Percentiles rank a stretch among this genome's conserved stretches.
Conservation (phyloP, 495 filamentous ascomycete species). For the Xylaria grammica region DNA sequence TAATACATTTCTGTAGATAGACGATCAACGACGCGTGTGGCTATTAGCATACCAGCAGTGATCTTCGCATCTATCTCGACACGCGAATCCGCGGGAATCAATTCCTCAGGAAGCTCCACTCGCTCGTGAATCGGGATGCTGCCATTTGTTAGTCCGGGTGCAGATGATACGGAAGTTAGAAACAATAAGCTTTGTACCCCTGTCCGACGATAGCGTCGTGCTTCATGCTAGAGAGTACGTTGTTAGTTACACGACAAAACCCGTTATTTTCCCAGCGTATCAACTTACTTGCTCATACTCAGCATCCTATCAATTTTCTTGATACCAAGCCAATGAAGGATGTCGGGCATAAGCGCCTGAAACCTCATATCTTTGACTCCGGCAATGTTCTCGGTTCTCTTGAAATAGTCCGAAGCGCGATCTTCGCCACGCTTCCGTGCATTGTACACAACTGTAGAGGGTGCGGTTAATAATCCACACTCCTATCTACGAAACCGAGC, state of each 20-base stretch:
- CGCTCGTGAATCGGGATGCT: conserved; percentile 90
- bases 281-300: conserved; percentile 90
- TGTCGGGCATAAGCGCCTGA: conserved; percentile 99
- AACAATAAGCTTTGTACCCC: conserved; percentile 58
- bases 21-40: conserved; percentile 30
- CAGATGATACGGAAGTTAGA: conserved; percentile 19
- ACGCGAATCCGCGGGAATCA: conserved; percentile 93
- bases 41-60: conserved; percentile 89
- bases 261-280: conserved; percentile 9
- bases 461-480: conserved; percentile 38
- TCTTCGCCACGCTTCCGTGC: conserved; percentile 85
- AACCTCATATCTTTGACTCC: conserved; percentile 99
- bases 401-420: conserved; percentile 96
- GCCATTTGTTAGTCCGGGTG: conserved; percentile 30
- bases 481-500: conserved; percentile 1
- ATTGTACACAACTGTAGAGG: conserved; percentile 80
- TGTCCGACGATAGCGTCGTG: conserved; percentile 96
- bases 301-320: conserved; percentile 99
- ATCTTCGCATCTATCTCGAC: conserved; percentile 99
- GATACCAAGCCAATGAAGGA: conserved; percentile 97
- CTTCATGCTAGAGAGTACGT: conserved; percentile 74
- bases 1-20: conserved; percentile 10
- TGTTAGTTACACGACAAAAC: conserved; percentile 27
- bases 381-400: conserved; percentile 94
- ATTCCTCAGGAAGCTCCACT: conserved; percentile 89